Percentiles rank a stretch among this genome's conserved stretches.
Evolutionary conservation across 179 eudicot genomes (phyloP).

Genomic region (Beta corolliflora): DNA sequence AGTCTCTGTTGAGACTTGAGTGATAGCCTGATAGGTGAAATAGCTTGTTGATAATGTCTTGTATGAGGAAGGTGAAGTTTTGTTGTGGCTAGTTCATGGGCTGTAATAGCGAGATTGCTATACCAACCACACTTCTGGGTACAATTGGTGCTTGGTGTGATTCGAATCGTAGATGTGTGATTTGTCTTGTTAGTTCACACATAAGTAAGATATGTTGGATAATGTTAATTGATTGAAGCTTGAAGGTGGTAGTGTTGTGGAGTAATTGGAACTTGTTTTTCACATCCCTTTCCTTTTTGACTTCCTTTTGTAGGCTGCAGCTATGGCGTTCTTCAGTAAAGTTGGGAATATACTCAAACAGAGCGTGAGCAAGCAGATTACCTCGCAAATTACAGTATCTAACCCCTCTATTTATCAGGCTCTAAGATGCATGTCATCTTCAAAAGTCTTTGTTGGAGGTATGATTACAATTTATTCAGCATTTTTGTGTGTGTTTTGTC

Average conservation of each 20-base stretch:
- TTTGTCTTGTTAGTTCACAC: background rate
- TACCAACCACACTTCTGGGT: background rate
- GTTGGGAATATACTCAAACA: conserved; percentile 57
- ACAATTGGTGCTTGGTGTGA: background rate
- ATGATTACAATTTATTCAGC: background rate
- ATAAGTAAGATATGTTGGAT: too few relatives aligned
- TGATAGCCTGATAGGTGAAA: background rate
- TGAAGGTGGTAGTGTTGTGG: background rate
- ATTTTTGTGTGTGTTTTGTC: background rate
- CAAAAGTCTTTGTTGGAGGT: conserved; percentile 85
- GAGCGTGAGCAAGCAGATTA: conserved; percentile 49
- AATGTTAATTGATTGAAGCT: conserved; percentile 6
- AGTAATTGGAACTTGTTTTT: background rate
- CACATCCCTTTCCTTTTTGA: background rate
- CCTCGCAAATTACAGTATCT: conserved; percentile 43
- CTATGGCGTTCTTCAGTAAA: conserved; percentile 72
- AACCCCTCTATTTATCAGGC: conserved; percentile 65
- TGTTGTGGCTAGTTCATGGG: background rate
- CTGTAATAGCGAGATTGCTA: too few relatives aligned
- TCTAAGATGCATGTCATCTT: conserved; percentile 71
- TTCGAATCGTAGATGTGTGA: background rate
- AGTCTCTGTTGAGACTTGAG: background rate
- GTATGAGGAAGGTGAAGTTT: background rate
- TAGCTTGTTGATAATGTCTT: background rate
- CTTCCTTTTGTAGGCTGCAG: conserved; percentile 30